phyloP scores from a whole-genome alignment of 106 monocot genomes.

The Triglochin maritima region DNA sequence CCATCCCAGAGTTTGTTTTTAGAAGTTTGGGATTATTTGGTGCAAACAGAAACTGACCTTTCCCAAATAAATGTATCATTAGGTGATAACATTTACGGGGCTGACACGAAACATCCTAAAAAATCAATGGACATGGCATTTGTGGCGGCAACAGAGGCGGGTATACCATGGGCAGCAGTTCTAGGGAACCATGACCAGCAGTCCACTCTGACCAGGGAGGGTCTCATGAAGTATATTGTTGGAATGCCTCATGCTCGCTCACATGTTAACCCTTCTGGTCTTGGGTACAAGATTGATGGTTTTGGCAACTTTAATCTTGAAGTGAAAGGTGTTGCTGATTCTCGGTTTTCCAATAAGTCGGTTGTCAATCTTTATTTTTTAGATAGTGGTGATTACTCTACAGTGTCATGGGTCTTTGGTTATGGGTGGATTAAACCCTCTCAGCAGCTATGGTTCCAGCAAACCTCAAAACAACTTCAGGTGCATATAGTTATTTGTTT shows the following conservation, averaged over 20 bases:
- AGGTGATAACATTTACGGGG: slow-evolving; percentile 94
- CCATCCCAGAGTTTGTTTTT: too few species aligned
- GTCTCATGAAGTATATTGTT: slow-evolving; percentile 58
- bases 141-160: slow-evolving; percentile 44
- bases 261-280: slow-evolving; percentile 42
- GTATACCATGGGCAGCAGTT: slow-evolving; percentile 87
- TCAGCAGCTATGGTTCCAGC: slow-evolving; percentile 84
- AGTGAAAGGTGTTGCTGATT: slow-evolving; percentile 40
- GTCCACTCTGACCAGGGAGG: slow-evolving; percentile 53
- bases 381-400: slow-evolving; percentile 89
- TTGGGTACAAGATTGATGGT: slow-evolving; percentile 55
- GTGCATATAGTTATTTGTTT: slow-evolving; percentile 3
- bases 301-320: slow-evolving; percentile 86
- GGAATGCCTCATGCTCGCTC: slow-evolving; percentile 56
- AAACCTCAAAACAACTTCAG: slow-evolving; percentile 51
- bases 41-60: too few species aligned
- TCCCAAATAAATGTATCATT: not conserved
- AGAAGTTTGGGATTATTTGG: not conserved
- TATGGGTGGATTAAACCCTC: slow-evolving; percentile 93
- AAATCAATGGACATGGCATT: slow-evolving; percentile 67
- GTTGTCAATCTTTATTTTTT: slow-evolving; percentile 85
- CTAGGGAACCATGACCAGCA: slow-evolving; percentile 97
- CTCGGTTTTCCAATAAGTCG: slow-evolving; percentile 53
- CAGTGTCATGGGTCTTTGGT: slow-evolving; percentile 32
- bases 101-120: slow-evolving; percentile 48